Evolutionary conservation across 2,329 filamentous ascomycete genomes (phyloP), one percentile per base, ranked within the genome.

Genomic region (Pseudocercospora musae): DNA sequence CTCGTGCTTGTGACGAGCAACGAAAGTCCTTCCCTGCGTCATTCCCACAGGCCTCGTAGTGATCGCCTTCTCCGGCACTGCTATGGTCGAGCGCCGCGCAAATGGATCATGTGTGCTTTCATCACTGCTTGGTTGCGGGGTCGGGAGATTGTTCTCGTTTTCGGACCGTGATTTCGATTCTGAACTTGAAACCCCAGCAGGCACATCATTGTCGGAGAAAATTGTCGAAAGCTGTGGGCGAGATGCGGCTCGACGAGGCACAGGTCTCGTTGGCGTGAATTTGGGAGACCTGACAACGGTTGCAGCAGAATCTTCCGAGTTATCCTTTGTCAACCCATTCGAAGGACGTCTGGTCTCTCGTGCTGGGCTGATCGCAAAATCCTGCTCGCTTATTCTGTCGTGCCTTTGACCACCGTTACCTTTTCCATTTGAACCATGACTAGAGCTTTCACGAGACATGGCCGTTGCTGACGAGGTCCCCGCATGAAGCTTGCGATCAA

Each of bases 391-490:
- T n/a, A 64, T 62, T 68, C 73, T 70, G 48, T 76, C 73, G 54
- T 68, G 68, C 40, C 59, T 53, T 33, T 74, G 73, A 15, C 73
- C 72, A 40, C 70, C 71, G 69, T 62, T 60, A 40, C 70, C 71
- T 69, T 62, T 60, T 72, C 62, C 48, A 33, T 58, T 58, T 2
- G 59, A 59, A 8, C 62, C 54, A 4, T 59, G 62, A 61, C 73
- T 73, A 3, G 76, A 78, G 58, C 70, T 75, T 25, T 73, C 70
- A 11, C 75, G 72, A 13, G 77, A 77, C 31, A 77, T 65, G 2
- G 73, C 68, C 15, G 74, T 70, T 56, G 75, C 65, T 33, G 76
- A 72, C 15, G 73, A 73, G 1, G 57, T 61, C 27, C 60, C 63
- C 33, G 58, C 54, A 18, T 52, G 59, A 40, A 69, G 54, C 62